Conservation (phyloP, 2,329 filamentous ascomycete genomes). For the Tolypocladium pustulatum region DNA sequence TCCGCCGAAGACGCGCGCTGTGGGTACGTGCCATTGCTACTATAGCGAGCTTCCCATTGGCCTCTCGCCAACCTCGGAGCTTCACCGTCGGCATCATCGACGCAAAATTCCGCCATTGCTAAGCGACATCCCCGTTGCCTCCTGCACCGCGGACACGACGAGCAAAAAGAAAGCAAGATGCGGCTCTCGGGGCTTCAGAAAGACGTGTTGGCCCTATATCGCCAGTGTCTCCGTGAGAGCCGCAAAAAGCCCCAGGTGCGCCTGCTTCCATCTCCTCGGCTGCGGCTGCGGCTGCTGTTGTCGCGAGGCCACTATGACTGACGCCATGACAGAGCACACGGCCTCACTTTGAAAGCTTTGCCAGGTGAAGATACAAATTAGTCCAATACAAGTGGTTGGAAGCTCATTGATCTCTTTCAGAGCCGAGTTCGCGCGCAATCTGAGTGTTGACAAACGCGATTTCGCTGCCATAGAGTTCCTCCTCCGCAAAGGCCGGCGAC, state of each 20-base stretch:
- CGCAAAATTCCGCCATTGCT: not conserved
- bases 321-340: constrained; percentile 36
- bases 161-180: not conserved
- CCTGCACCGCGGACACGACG: not conserved
- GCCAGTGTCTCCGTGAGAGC: constrained; percentile 71
- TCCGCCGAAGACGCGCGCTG: not conserved
- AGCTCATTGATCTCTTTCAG: not conserved
- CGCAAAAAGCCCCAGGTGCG: constrained; percentile 62
- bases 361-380: constrained; percentile 30
- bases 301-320: constrained; percentile 6
- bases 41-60: not conserved
- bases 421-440: constrained; percentile 64
- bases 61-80: not conserved
- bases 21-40: not conserved
- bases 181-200: constrained; percentile 78
- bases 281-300: not conserved
- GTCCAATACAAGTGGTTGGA: not conserved
- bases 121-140: not conserved
- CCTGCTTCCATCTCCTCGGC: not conserved
- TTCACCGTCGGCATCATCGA: not conserved
- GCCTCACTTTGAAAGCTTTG: constrained; percentile 52
- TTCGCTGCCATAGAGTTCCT: constrained; percentile 80
- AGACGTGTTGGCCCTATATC: constrained; percentile 79
- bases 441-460: constrained; percentile 66
- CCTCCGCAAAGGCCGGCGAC: constrained; percentile 67